Evolutionary conservation across 768 basidiomycete genomes (phyloP).

Genomic region (Dictyophora rubrovolvata): DNA sequence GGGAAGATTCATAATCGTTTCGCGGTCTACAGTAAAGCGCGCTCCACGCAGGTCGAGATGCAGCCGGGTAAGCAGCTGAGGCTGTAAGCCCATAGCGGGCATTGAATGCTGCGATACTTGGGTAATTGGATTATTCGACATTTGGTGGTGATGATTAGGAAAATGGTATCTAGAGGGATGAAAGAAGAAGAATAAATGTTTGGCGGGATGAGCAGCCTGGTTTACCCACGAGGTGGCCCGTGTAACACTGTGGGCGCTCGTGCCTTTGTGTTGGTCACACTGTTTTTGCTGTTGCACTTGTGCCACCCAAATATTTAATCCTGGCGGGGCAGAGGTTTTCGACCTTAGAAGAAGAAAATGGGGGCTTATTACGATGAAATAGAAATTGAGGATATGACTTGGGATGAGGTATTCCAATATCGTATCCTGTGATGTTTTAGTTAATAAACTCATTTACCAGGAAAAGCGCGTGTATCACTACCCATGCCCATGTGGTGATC

Average conservation of each 20-base stretch:
- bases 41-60: slow-evolving; percentile 85
- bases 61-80: slow-evolving; percentile 79
- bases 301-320: background rate
- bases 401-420: slow-evolving; percentile 43
- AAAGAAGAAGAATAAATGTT: background rate
- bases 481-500: slow-evolving; percentile 95
- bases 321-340: background rate
- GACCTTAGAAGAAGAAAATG: slow-evolving; percentile 36
- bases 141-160: too few relatives aligned
- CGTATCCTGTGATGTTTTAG: background rate
- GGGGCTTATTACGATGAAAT: slow-evolving; percentile 92
- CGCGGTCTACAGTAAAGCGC: slow-evolving; percentile 91
- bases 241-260: slow-evolving; percentile 2
- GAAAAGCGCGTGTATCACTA: slow-evolving; percentile 83
- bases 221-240: background rate
- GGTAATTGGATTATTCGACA: slow-evolving; percentile 46
- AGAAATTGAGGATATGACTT: slow-evolving; percentile 93
- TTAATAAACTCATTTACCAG: background rate
- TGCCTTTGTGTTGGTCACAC: background rate
- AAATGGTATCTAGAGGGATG: background rate
- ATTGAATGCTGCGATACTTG: slow-evolving; percentile 40
- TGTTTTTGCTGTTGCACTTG: background rate
- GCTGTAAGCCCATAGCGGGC: slow-evolving; percentile 66
- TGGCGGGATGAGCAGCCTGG: background rate
- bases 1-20: slow-evolving; percentile 96